Percentiles rank a stretch among this genome's conserved stretches.
phyloP scores from a whole-genome alignment of 306 rosid genomes.

The Vicia villosa region DNA sequence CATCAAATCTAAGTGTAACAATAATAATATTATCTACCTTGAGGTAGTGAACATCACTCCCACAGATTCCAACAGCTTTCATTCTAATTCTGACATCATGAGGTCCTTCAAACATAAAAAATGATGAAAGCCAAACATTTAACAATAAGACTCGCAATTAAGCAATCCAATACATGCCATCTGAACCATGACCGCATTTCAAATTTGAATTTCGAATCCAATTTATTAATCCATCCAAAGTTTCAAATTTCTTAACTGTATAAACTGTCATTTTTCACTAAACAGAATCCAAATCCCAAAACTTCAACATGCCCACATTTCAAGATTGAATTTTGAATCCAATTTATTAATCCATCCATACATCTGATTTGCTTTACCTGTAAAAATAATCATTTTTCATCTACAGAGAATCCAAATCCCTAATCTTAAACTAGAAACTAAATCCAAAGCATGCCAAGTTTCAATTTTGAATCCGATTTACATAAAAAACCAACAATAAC shows the following conservation, averaged over 20 bases:
- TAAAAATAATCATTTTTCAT: background rate
- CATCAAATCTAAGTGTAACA: slow-evolving; percentile 12
- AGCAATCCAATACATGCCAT: background rate
- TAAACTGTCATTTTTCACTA: background rate
- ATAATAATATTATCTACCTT: slow-evolving; percentile 47
- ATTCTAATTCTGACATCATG: slow-evolving; percentile 70
- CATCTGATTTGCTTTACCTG: background rate
- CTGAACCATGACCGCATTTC: background rate
- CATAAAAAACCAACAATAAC: background rate
- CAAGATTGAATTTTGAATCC: background rate
- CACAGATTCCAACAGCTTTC: slow-evolving; percentile 98
- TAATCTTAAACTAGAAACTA: background rate
- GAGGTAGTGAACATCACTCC: slow-evolving; percentile 93
- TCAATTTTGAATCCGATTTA: too few species aligned
- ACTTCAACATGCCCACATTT: background rate
- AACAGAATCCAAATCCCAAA: background rate
- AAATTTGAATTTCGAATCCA: background rate
- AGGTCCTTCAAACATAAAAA: slow-evolving; percentile 57
- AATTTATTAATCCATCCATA: background rate
- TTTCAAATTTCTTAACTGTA: background rate
- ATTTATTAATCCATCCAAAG: background rate
- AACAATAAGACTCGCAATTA: background rate
- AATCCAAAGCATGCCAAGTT: background rate
- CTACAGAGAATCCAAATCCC: background rate
- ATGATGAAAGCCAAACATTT: slow-evolving; percentile 24